Conservation (phyloP, 2,329 filamentous ascomycete genomes). For the Huntiella moniliformis region DNA sequence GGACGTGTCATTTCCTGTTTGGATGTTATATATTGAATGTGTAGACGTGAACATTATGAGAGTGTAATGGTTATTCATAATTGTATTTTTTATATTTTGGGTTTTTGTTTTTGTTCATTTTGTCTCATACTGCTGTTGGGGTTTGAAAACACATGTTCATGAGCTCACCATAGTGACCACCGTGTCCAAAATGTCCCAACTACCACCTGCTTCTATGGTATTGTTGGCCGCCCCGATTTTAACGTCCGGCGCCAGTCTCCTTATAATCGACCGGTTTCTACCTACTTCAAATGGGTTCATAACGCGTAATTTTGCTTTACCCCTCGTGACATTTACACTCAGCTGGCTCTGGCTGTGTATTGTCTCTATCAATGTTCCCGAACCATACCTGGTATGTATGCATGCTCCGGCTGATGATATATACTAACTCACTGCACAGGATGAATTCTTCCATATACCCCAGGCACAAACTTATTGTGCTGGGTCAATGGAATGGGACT, state of each 20-base stretch:
- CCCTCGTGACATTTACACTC: constrained; percentile 15
- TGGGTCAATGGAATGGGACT: constrained; percentile 69
- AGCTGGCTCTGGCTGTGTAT: constrained; percentile 22
- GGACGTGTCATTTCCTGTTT: neutral
- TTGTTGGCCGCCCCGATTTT: no score
- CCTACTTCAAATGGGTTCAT: neutral
- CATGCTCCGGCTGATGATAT: neutral
- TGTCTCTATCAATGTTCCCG: constrained; percentile 24
- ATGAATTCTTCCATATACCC: constrained; percentile 75
- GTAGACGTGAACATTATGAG: no score
- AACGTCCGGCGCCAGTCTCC: no score
- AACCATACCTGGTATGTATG: constrained; percentile 34
- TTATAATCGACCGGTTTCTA: constrained; percentile 1
- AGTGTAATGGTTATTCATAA: no score
- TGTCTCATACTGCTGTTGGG: no score
- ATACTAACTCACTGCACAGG: constrained; percentile 27
- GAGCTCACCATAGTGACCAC: no score
- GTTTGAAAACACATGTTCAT: no score
- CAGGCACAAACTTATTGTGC: constrained; percentile 79
- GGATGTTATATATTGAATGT: no score
- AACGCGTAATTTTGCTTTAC: neutral
- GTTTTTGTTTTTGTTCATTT: no score
- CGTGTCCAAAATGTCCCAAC: no score
- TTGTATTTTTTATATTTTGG: no score
- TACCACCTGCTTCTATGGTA: no score